Evolutionary conservation across 495 filamentous ascomycete species (phyloP), one percentile per base, ranked within the genome.

Genomic region (Cairneyella variabilis): DNA sequence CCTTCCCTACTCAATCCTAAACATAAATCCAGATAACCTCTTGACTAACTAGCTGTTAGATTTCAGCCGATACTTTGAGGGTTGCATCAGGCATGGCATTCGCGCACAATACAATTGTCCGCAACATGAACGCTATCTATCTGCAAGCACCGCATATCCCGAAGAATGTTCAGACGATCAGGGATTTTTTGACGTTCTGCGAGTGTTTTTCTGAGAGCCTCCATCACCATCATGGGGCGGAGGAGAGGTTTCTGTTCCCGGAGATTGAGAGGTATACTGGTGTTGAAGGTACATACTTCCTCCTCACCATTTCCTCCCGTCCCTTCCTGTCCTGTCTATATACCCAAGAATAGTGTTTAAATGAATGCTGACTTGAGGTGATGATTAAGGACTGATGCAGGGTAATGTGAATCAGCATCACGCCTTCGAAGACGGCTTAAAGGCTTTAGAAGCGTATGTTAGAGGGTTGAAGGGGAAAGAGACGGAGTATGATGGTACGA

Each of bases 61-160:
- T 60, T 60, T 50, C 47, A 3, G 18, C 12, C 21, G 18, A 43
- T 25, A 41, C 51, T 4, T 10, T 54, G 1, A 17, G 27, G 9
- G 62, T 55, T 23, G 75, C 73, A 14, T 62, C 69, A 14, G 62
- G 70, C 21, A 72, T 77, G 64, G 56, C 69, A 2, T 60, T 68
- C 53, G 57, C 69, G 4, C 76, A 78, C 66, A 80, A 80, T 60
- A 56, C 64, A 26, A 68, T 78, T 43, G 53, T 75, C 41, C 73
- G 76, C 45, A 65, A 63, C n/a, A 64, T 79, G 46, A 80, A 79
- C 64, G 59, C 65, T 42, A 77, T 78, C 64, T 76, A 77, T 64
- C 64, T 71, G 28, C 74, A 78, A 67, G 69, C 71, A 0, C 69
- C 65, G 0, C 60, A 71, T 47, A 56, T 71, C 37, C 30, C 30